Conservation (phyloP, 192 early-diverging fungal genomes). For the Coemansia sp. region DNA sequence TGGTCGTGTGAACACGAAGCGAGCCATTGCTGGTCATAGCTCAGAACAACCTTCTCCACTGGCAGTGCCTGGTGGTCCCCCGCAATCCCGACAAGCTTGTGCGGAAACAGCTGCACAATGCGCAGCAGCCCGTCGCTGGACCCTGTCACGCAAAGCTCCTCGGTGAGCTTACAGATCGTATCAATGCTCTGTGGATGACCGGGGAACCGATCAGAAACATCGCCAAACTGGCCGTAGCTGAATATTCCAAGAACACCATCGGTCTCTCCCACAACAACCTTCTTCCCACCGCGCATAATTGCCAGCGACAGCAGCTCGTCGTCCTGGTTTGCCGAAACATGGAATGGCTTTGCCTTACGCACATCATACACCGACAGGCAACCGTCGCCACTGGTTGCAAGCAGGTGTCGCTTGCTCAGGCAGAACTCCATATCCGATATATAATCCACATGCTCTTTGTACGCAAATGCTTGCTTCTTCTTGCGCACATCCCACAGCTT, state of each 20-base stretch:
- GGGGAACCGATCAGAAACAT: slow-evolving; percentile 88
- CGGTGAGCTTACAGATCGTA: slow-evolving; percentile 78
- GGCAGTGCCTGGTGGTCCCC: slow-evolving; percentile 90
- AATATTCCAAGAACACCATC: slow-evolving; percentile 87
- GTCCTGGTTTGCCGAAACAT: slow-evolving; percentile 91
- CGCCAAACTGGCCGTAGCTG: slow-evolving; percentile 88
- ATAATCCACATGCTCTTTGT: slow-evolving; percentile 87
- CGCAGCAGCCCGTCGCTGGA: slow-evolving; percentile 88
- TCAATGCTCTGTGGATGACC: slow-evolving; percentile 94
- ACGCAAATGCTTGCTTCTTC: slow-evolving; percentile 72
- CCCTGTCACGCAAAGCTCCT: slow-evolving; percentile 84
- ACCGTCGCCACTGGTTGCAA: slow-evolving; percentile 87
- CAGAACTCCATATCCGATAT: slow-evolving; percentile 85
- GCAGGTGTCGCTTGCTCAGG: slow-evolving; percentile 68
- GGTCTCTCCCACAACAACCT: slow-evolving; percentile 90
- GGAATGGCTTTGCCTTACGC: slow-evolving; percentile 79
- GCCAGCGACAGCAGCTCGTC: slow-evolving; percentile 88
- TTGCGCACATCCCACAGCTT: slow-evolving; percentile 88
- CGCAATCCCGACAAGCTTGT: slow-evolving; percentile 84
- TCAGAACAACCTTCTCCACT: slow-evolving; percentile 77
- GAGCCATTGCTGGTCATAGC: slow-evolving; percentile 71
- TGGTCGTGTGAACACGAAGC: slow-evolving; percentile 86
- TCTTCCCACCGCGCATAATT: slow-evolving; percentile 64
- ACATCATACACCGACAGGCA: slow-evolving; percentile 89
- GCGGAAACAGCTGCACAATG: slow-evolving; percentile 85